Base-by-base conservation (phyloP, 23 red algal genomes). In the Pyropia yezoensis region DNA sequence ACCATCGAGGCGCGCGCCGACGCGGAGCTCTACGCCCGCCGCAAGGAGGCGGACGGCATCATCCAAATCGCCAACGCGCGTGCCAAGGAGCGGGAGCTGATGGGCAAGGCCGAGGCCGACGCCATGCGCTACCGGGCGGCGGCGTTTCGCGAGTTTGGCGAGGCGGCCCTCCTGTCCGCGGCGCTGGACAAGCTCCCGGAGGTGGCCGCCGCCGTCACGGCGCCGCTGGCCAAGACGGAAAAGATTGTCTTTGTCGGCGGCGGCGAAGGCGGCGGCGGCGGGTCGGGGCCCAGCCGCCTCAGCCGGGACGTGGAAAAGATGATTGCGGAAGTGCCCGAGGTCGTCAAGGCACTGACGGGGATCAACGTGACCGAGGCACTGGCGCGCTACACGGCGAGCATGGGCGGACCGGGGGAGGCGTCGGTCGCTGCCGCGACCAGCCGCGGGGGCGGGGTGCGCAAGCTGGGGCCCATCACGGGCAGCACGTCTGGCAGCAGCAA, bases 221-320 rank as follows among this genome's bases (percentile, higher is more conserved):
- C 57, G 29, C 78, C 78, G 67, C 53, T 82, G 7, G 20, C 78
- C 8, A 82, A 82, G 67, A 82, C 78, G 67, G 78, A 72, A 49
- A 82, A 82, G 66, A 82, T 82, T 57, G 78, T 82, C 66, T 82
- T 82, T 59, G 78, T 82, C 17, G 66, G 59, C 6, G 65, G 66
- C 19, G 67, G 67, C 18, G 30, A 57, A 1, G 56, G 27, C 53
- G 66, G 64, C 16, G 65, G 78, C 51, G 78, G 78, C 18, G 66
- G 66, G 6, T 82, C 78, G 52, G 61, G 55, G 26, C 72, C 72
- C 32, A 72, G 66, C 11, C 54, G 67, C 27, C 72, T 82, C 55
- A 72, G 66, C 11, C 54, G 67, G 33, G 78, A 82, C 18, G 65
- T 82, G 66, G 65, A 65, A 12, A 60, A 68, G 13, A 63, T 82